Evolutionary conservation across 1,284 basidiomycete genomes (phyloP).

Genomic region (Apiotrichum laibachii): DNA sequence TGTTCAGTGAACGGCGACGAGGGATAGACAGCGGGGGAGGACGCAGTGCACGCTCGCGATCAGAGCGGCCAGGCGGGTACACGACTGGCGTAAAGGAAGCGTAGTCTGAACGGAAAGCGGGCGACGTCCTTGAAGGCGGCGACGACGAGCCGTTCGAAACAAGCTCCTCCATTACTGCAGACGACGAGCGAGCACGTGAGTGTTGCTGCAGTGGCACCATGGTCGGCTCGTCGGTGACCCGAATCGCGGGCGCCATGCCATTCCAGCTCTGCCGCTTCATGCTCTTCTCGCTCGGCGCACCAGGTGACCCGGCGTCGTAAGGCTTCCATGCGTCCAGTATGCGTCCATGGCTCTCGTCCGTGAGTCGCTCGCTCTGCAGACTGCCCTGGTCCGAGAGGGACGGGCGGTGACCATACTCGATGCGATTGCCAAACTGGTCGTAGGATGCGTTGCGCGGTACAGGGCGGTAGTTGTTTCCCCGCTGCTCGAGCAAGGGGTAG

Average conservation of each 20-base stretch:
- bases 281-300: conserved; percentile 14
- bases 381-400: conserved; percentile 18
- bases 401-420: conserved; percentile 12
- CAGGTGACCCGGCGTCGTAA: conserved; percentile 4
- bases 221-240: conserved; percentile 24
- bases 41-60: conserved; percentile 26
- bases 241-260: conserved; percentile 22
- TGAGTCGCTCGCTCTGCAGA: conserved; percentile 16
- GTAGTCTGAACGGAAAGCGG: conserved; percentile 9
- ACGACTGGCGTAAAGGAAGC: not conserved
- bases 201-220: conserved; percentile 11
- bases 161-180: conserved; percentile 31
- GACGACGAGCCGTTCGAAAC: conserved; percentile 4
- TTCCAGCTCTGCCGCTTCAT: conserved; percentile 6
- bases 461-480: conserved; percentile 16
- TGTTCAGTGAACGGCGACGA: conserved; percentile 40
- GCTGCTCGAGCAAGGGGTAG: conserved; percentile 9
- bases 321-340: conserved; percentile 40
- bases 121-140: conserved; percentile 8
- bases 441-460: conserved; percentile 13
- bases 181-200: conserved; percentile 30
- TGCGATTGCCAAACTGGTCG: conserved; percentile 11
- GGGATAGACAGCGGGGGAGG: conserved; percentile 39
- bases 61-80: conserved; percentile 14
- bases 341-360: conserved; percentile 25